phyloP scores from a whole-genome alignment of 305 asterid species.

The Fraxinus velutina region DNA sequence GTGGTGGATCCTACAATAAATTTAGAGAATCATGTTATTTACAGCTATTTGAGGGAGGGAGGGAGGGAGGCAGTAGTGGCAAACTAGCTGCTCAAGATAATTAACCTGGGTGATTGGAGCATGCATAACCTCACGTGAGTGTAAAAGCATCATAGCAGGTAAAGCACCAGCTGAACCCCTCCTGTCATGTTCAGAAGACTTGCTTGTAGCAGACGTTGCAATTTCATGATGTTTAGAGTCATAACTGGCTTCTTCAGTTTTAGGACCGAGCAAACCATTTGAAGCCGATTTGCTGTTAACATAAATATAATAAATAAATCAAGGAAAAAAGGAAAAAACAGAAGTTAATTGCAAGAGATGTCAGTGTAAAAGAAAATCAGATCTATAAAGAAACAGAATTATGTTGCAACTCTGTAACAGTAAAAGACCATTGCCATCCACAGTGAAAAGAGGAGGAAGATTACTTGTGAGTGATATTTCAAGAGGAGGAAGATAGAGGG shows the following conservation, averaged over 20 bases:
- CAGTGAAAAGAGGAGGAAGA: background rate
- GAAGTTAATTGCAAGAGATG: background rate
- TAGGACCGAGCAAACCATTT: constrained; percentile 20
- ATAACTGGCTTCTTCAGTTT: constrained; percentile 19
- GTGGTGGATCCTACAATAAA: constrained; percentile 76
- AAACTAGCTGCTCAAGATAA: constrained; percentile 27
- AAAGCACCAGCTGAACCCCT: constrained; percentile 60
- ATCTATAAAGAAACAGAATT: background rate
- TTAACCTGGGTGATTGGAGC: constrained; percentile 80
- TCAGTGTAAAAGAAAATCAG: background rate
- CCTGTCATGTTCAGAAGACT: constrained; percentile 41
- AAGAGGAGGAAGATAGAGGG: background rate
- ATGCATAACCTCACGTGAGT: constrained; percentile 57
- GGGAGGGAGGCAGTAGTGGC: constrained; percentile 8
- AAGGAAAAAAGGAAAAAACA: background rate
- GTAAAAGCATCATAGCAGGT: constrained; percentile 74
- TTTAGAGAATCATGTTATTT: constrained; percentile 12
- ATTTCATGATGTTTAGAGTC: constrained; percentile 21
- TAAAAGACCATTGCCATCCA: background rate
- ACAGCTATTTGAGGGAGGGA: background rate
- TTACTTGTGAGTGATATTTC: too few species aligned
- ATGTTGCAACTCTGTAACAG: background rate
- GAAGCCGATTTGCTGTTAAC: constrained; percentile 28
- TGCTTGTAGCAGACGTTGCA: constrained; percentile 29
- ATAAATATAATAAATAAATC: background rate